These are phyloP conservation scores for Pseudogymnoascus sp. DNA, from an alignment of 2,329 filamentous ascomycete genomes.

Conservation along the genomic window DNA sequence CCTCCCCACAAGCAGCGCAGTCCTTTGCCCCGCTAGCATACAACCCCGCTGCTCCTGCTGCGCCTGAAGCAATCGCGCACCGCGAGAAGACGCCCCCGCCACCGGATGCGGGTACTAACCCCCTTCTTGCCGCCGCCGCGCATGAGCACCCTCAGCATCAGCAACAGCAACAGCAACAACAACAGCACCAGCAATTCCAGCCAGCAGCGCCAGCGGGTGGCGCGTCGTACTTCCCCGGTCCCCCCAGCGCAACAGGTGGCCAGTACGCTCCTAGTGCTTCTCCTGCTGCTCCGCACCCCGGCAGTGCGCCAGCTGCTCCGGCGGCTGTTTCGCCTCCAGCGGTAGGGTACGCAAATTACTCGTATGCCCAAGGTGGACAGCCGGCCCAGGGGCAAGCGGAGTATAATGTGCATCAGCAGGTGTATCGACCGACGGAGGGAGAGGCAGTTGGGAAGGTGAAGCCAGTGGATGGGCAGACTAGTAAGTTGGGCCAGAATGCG, in stretches of 20 bases:
- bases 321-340: conserved; percentile 34
- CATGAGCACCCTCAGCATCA: conserved; percentile 52
- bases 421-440: conserved; percentile 59
- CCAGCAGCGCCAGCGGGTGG: not conserved
- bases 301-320: conserved; percentile 32
- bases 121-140: conserved; percentile 48
- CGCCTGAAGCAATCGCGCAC: conserved; percentile 62
- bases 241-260: conserved; percentile 19
- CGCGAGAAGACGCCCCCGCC: conserved; percentile 74
- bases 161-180: conserved; percentile 19
- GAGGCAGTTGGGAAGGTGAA: conserved; percentile 42
- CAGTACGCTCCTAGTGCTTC: conserved; percentile 12
- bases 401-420: conserved; percentile 58
- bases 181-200: not conserved
- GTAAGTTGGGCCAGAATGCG: conserved; percentile 55
- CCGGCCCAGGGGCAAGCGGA: conserved; percentile 32
- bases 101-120: conserved; percentile 54
- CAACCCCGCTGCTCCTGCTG: conserved; percentile 69
- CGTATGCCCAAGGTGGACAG: conserved; percentile 30
- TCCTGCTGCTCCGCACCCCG: not conserved
- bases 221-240: conserved; percentile 32
- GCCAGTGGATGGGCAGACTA: conserved; percentile 32
- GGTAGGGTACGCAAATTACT: conserved; percentile 50
- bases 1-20: conserved; percentile 28
- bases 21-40: conserved; percentile 61